Evolutionary conservation across 257 asterid species (phyloP).

Genomic region (Lantana camara): DNA sequence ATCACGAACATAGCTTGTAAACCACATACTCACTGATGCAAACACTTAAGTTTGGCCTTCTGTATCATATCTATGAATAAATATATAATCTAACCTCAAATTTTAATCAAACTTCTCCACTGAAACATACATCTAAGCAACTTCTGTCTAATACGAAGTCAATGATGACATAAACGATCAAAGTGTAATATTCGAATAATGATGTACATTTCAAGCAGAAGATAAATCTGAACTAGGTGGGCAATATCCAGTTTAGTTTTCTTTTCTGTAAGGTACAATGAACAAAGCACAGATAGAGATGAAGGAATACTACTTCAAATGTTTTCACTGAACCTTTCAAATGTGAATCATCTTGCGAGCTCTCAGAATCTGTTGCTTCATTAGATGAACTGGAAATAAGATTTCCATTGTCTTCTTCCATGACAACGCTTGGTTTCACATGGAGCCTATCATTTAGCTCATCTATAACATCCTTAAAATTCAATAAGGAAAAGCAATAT

Average conservation of each 20-base stretch:
- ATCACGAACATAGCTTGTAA: conserved; percentile 13
- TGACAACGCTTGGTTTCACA: conserved; percentile 41
- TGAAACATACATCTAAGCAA: conserved; percentile 19
- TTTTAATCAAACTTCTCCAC: conserved; percentile 16
- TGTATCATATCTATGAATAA: background rate
- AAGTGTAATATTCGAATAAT: conserved; percentile 12
- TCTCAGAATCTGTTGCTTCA: conserved; percentile 50
- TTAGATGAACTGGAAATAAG: conserved; percentile 42
- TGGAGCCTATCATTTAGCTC: conserved; percentile 36
- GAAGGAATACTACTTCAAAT: conserved; percentile 23
- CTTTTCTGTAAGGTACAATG: conserved; percentile 18
- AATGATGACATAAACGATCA: conserved; percentile 10
- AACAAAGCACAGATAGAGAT: conserved; percentile 28
- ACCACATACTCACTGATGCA: conserved; percentile 4
- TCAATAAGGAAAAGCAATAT: conserved; percentile 44
- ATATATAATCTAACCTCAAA: conserved; percentile 3
- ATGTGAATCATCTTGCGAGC: conserved; percentile 51
- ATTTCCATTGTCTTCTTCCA: conserved; percentile 50
- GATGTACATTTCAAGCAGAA: conserved; percentile 19
- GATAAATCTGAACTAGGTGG: conserved; percentile 11
- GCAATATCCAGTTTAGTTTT: conserved; percentile 18
- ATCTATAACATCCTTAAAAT: conserved; percentile 48
- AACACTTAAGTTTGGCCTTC: background rate
- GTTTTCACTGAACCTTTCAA: conserved; percentile 48
- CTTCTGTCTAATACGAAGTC: background rate